Percentiles rank a stretch among this genome's conserved stretches.
Evolutionary conservation across 2,329 filamentous ascomycete genomes (phyloP).

Genomic region (Monosporascus sp.): DNA sequence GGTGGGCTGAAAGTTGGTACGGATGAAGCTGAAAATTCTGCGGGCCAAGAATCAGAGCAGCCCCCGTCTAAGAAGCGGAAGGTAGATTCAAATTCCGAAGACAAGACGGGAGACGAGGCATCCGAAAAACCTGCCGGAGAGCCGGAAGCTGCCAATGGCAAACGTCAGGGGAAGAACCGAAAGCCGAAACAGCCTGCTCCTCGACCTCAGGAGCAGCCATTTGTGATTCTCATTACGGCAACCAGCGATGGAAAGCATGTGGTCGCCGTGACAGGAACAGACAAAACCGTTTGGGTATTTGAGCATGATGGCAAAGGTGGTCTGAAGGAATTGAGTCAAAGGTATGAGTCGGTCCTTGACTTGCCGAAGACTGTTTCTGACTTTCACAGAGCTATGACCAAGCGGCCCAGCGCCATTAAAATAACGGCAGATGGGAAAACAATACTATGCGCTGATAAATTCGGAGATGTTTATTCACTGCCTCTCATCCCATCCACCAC

Average conservation of each 20-base stretch:
- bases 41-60: conserved; percentile 12
- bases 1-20: conserved; percentile 1
- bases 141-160: conserved; percentile 3
- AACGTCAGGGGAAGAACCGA: conserved; percentile 26
- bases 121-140: neutral
- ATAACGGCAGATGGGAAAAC: conserved; percentile 65
- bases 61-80: conserved; percentile 20
- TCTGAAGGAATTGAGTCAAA: conserved; percentile 64
- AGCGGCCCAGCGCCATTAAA: conserved; percentile 74
- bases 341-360: conserved; percentile 43
- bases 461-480: conserved; percentile 89
- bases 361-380: conserved; percentile 20
- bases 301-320: conserved; percentile 56
- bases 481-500: conserved; percentile 53
- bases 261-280: conserved; percentile 78
- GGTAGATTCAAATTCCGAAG: conserved; percentile 9
- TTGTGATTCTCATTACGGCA: conserved; percentile 64
- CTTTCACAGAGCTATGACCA: conserved; percentile 69
- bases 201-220: conserved; percentile 43
- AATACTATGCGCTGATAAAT: conserved; percentile 87
- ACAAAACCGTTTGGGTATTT: conserved; percentile 87
- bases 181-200: conserved; percentile 13
- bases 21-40: conserved; percentile 4
- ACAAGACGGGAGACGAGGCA: conserved; percentile 1
- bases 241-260: conserved; percentile 64